Evolutionary conservation across 2,329 filamentous ascomycete genomes (phyloP), one percentile per base, ranked within the genome.

Genomic region (Lasiodiplodia hormozganensis): DNA sequence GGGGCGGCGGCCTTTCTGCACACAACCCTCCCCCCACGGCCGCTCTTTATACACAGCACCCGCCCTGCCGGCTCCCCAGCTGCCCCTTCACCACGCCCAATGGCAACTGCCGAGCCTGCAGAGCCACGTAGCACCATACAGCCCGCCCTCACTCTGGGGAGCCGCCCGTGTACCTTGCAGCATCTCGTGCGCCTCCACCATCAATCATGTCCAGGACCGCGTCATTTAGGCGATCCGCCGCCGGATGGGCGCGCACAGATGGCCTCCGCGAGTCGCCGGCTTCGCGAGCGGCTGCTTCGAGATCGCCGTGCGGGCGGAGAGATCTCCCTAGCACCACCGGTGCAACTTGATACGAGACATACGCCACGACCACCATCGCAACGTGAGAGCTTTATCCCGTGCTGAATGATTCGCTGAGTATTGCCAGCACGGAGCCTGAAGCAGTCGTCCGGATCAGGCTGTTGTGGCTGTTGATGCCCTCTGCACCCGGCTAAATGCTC

Each of bases 71-170:
- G 66, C 66, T 68, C 66, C 66, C 66, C 66, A 68, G 43, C 43
- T 31, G 14, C 51, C 62, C n/a, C 43, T 57, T 23, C 47, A 36
- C 40, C 65, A 58, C 58, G 23, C 58, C 40, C 58, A 62, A 40
- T 60, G 38, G 53, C 51, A 65, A 53, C n/a, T 64, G 60, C 65
- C 54, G 47, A 38, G 66, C 34, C 56, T 68, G 66, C 66, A 49
- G 66, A 62, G 66, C 56, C 66, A 56, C 49, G 56, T 68, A 49
- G 56, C 66, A 68, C 56, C 56, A 53, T 47, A 67, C 64, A 57
- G 64, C 52, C 43, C 18, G 60, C 49, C 60, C 49, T 51, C 34
- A 65, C 25, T 65, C 62, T 65, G 64, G 64, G 64, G 64, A 49
- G 53, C 54, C 47, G 40, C 40, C 53, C 53, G 52, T 53, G 65